These are phyloP conservation scores for Scutellaria barbata DNA, from an alignment of 257 asterid genomes.

Conservation along the genomic window DNA sequence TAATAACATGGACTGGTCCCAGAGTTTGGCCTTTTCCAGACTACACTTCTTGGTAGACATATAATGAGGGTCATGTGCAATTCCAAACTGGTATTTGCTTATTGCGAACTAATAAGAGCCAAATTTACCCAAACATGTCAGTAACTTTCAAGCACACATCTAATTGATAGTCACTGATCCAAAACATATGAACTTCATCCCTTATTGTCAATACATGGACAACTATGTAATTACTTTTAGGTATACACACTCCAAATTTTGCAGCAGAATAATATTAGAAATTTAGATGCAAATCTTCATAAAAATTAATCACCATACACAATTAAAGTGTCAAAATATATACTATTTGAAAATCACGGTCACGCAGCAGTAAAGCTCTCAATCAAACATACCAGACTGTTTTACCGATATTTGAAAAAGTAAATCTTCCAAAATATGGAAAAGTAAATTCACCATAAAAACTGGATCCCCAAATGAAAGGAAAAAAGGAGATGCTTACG, in stretches of 20 bases:
- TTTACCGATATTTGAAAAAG: slow-evolving; percentile 11
- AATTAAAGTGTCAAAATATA: not conserved
- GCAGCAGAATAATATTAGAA: not conserved
- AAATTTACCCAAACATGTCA: not conserved
- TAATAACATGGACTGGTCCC: not conserved
- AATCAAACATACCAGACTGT: slow-evolving; percentile 8
- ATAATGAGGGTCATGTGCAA: not conserved
- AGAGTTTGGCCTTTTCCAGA: not conserved
- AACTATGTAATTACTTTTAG: not conserved
- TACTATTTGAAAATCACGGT: slow-evolving; percentile 9
- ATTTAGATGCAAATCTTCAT: not conserved
- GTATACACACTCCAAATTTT: not conserved
- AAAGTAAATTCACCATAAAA: slow-evolving; percentile 6
- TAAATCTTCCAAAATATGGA: not conserved
- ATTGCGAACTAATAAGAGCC: slow-evolving; percentile 6
- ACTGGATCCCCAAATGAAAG: slow-evolving; percentile 14
- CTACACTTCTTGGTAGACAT: not conserved
- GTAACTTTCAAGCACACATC: not conserved
- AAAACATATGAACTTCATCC: not conserved
- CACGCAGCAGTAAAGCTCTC: not conserved
- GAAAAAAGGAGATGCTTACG: slow-evolving; percentile 54
- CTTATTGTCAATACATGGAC: not conserved
- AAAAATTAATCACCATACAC: not conserved
- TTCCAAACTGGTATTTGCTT: not conserved
- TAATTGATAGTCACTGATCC: not conserved